These are phyloP conservation scores for Rostrohypoxylon terebratum DNA, from an alignment of 495 filamentous ascomycete genomes.

Conservation along the genomic window DNA sequence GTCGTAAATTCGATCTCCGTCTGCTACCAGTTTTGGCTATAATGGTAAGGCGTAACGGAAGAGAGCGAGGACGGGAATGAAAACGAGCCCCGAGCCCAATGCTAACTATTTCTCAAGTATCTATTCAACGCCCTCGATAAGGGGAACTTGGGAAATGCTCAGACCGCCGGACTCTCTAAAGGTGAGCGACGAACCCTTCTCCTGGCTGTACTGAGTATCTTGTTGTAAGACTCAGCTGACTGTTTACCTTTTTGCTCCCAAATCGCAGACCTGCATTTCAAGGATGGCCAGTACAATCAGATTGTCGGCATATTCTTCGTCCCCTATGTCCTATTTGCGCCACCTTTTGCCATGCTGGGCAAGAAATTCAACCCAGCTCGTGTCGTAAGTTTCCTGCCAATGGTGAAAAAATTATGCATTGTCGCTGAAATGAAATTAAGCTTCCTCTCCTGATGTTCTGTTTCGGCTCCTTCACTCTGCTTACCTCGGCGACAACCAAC, in stretches of 20 bases:
- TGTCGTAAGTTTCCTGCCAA: too few relatives aligned
- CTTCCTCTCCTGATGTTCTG: slow-evolving; percentile 75
- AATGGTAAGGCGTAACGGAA: slow-evolving; percentile 62
- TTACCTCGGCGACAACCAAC: slow-evolving; percentile 64
- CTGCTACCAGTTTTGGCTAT: slow-evolving; percentile 71
- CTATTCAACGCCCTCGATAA: slow-evolving; percentile 76
- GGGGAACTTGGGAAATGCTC: slow-evolving; percentile 75
- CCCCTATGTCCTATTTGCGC: slow-evolving; percentile 79
- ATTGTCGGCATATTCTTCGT: slow-evolving; percentile 80
- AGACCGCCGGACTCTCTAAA: slow-evolving; percentile 65
- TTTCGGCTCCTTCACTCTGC: slow-evolving; percentile 71
- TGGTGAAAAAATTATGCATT: too few relatives aligned
- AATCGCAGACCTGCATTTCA: slow-evolving; percentile 65
- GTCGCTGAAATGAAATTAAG: too few relatives aligned
- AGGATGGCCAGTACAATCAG: slow-evolving; percentile 74
- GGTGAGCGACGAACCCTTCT: slow-evolving; percentile 59
- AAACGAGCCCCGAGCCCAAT: background rate
- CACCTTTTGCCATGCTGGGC: slow-evolving; percentile 73
- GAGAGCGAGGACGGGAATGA: background rate
- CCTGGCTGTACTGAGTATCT: background rate
- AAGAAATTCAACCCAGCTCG: slow-evolving; percentile 73
- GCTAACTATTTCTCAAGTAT: slow-evolving; percentile 48
- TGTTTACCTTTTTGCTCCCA: background rate
- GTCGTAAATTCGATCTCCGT: slow-evolving; percentile 72
- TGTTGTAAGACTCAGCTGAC: slow-evolving; percentile 14